Evolutionary conservation across 495 filamentous ascomycete species (phyloP), one percentile per base, ranked within the genome.

Genomic region (Penicillium malachiteum): DNA sequence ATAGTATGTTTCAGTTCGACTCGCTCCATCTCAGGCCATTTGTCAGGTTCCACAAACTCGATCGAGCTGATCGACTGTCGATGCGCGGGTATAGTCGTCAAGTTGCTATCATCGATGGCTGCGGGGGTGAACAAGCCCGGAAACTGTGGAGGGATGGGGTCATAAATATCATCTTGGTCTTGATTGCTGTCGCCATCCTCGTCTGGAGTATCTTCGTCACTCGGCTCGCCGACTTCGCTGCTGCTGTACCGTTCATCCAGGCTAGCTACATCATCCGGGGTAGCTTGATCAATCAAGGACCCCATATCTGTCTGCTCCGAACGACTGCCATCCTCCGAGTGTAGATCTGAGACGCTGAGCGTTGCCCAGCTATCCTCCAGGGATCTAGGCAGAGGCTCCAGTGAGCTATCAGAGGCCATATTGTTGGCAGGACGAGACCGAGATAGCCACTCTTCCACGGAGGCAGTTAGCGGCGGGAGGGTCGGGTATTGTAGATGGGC

Each of bases 1-100:
- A 89, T 78, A 10, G 80, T 85, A 68, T 86, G 85, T 58, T 82
- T 85, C 32, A 85, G 80, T 32, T 84, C 83, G 40, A 87, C 76
- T 43, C 72, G 77, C 50, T 83, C 80, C 35, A 69, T 71, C 33
- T 75, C 74, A 17, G 75, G 70, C 65, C 76, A 76, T 51, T 69
- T 72, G 39, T 80, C 78, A 9, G 80, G 80, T 59, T 88, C 85
- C 18, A 80, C 71, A 52, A 88, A 86, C 51, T 84, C 83, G 65
- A 88, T 87, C 16, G 73, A 76, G 18, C 77, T 71, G 43, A 75
- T 63, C 12, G 65, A 61, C 39, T 71, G 56, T 51, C 62, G 53
- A 58, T 71, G 61, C 34, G 66, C 54, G 55, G 80, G 50, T 58
- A 72, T 43, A 57, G 80, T 58, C 54, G 80, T 78, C 17, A 75